Percentiles rank a stretch among this genome's conserved stretches.
Conservation (phyloP, 306 rosid genomes). For the Abrus precatorius region DNA sequence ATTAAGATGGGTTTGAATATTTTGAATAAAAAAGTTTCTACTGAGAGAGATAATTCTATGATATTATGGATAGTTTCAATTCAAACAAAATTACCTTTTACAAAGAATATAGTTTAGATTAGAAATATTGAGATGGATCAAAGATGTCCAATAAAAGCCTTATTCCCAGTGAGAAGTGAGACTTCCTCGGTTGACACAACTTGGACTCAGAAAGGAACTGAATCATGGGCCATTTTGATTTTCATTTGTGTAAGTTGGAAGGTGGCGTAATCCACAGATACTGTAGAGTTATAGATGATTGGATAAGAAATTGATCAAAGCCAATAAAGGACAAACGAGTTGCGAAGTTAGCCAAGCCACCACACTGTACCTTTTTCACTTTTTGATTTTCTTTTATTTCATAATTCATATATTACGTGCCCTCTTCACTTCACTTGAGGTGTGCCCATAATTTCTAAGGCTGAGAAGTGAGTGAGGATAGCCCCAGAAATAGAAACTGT, state of each 20-base stretch:
- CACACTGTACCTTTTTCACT: neutral
- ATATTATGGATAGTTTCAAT: no score
- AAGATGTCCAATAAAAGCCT: no score
- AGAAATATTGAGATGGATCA: no score
- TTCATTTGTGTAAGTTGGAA: neutral
- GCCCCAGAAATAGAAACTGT: conserved; percentile 31
- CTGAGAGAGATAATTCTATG: no score
- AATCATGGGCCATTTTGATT: neutral
- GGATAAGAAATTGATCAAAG: conserved; percentile 28
- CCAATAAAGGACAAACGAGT: conserved; percentile 47
- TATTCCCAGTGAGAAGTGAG: no score
- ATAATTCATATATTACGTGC: neutral
- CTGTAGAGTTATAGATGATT: conserved; percentile 29
- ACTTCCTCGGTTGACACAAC: no score
- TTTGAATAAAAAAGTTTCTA: no score
- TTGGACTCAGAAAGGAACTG: neutral
- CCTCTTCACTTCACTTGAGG: neutral
- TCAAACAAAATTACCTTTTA: no score
- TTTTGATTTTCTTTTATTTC: neutral
- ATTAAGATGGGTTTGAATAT: no score
- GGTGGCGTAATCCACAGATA: conserved; percentile 14
- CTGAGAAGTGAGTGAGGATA: conserved; percentile 47
- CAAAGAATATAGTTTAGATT: no score
- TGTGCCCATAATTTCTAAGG: conserved; percentile 47
- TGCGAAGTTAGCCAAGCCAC: neutral